Base-by-base conservation (phyloP, 306 rosid species). In the Castanea crenata region DNA sequence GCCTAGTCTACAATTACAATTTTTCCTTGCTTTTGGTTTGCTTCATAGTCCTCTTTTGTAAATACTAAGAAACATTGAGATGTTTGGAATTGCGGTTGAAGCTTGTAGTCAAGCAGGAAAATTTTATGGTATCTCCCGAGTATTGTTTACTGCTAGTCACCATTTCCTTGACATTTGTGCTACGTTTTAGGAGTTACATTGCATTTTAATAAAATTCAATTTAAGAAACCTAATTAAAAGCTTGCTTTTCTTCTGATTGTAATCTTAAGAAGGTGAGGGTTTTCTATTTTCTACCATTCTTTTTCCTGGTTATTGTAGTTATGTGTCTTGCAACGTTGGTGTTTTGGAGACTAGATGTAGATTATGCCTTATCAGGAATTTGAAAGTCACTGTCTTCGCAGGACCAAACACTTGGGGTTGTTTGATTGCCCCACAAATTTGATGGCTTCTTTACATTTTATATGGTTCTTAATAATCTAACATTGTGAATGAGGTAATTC, bases 41-140 rank as follows among this genome's bases (percentile, higher is more conserved):
- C 74, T 73, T 85, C 78, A 74, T 83, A 68, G 69, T 63, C 84
- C 81, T 82, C 75, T 52, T 52, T 76, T 94, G 97, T 94, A 94
- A 83, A 92, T 94, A 80, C 96, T 71, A 61, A 72, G 79, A 71
- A 85, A 58, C 74, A 35, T 80, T 86, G 93, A 82, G 91, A 82
- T 83, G 86, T 85, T 82, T 86, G 81, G 86, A 74, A 77, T 78
- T 84, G 87, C 84, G 34, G 83, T 84, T 76, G 74, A 71, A 84
- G 92, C 86, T 76, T 82, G 82, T 85, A 83, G 82, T 84, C 81
- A 87, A 85, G 84, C 88, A 68, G 69, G 85, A 83, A 78, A 83
- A 80, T 74, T 73, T 67, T 5, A 78, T 79, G 86, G 34, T 69
- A 69, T 59, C 67, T 63, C 72, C 32, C 76, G 13, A 29, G 19